Evolutionary conservation across 306 rosid species (phyloP), one percentile per base, ranked within the genome.

Genomic region (Quillaja saponaria): DNA sequence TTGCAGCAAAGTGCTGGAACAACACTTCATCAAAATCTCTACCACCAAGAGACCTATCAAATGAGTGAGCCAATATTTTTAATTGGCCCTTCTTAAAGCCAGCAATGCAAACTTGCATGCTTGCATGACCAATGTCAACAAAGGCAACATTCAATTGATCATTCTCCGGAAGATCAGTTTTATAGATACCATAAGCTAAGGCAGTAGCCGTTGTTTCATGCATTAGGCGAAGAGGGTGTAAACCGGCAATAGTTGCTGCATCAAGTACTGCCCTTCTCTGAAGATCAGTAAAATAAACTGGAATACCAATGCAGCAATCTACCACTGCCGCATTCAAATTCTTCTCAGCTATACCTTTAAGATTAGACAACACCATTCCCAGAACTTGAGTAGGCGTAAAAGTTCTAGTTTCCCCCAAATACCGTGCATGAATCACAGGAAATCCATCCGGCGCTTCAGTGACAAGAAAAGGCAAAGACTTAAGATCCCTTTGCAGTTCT

Each of bases 51-150:
- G 94, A 84, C 69, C 78, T 85, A 67, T 94, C 99, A 59, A 57
- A 89, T 8, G 96, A 65, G 80, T 94, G 99, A 55, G 99, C 70
- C 75, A 94, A 62, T 16, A 94, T 76, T 71, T 83, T 85, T 76
- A 94, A 67, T 81, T 89, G 99, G 19, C 99, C 99, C 77, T 87
- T 89, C 58, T 80, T 89, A 54, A 74, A 89, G 10, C 97, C 99
- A 58, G 95, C 99, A 76, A 94, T 83, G 61, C 97, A 94, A 3
- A 94, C 99, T 73, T 94, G 99, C 95, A 89, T 86, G 82, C 95
- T 89, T 35, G 87, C 90, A 76, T 94, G 97, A 3, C 99, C 99
- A 72, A 94, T 56, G 44, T 94, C 99, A 21, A 94, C 90, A 66
- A 94, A 94, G 4, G 91, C 99, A 72, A 89, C 96, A 66, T 94